Evolutionary conservation across 768 basidiomycete genomes (phyloP).

Genomic region (Cyathus striatus): DNA sequence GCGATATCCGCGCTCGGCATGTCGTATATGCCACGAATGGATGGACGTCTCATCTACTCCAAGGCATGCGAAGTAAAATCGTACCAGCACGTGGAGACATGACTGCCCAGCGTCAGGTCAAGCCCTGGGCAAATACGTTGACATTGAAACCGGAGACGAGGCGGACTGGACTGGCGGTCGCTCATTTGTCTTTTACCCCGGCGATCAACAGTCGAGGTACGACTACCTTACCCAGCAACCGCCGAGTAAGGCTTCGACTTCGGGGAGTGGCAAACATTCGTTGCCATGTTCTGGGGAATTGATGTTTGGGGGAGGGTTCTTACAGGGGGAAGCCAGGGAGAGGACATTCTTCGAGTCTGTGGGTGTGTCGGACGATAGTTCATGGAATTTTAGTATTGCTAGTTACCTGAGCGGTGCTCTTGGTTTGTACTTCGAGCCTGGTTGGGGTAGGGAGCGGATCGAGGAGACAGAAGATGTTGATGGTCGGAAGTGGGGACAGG

Average conservation of each 20-base stretch:
- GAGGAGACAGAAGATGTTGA: conserved; percentile 11
- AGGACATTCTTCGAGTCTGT: conserved; percentile 26
- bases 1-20: conserved; percentile 50
- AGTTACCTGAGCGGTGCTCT: conserved; percentile 34
- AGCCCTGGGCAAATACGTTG: conserved; percentile 13
- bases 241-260: neutral
- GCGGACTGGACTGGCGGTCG: conserved; percentile 35
- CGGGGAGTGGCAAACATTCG: conserved; percentile 5
- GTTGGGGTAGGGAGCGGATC: conserved; percentile 5
- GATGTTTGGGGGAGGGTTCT: conserved; percentile 65
- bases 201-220: conserved; percentile 25
- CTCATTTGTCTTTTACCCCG: conserved; percentile 56
- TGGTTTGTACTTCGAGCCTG: conserved; percentile 39
- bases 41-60: conserved; percentile 70
- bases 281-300: conserved; percentile 36
- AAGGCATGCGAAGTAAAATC: conserved; percentile 55
- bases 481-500: conserved; percentile 30
- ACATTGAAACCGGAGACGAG: neutral
- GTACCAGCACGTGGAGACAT: conserved; percentile 56
- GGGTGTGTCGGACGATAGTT: conserved; percentile 26
- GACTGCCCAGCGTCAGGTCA: conserved; percentile 57
- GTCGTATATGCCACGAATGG: conserved; percentile 85
- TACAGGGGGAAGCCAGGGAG: conserved; percentile 14
- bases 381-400: conserved; percentile 18
- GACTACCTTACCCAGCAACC: conserved; percentile 69